Base-by-base conservation (phyloP, 805 yeast genomes). In the Zygoascus flipseniorum region DNA sequence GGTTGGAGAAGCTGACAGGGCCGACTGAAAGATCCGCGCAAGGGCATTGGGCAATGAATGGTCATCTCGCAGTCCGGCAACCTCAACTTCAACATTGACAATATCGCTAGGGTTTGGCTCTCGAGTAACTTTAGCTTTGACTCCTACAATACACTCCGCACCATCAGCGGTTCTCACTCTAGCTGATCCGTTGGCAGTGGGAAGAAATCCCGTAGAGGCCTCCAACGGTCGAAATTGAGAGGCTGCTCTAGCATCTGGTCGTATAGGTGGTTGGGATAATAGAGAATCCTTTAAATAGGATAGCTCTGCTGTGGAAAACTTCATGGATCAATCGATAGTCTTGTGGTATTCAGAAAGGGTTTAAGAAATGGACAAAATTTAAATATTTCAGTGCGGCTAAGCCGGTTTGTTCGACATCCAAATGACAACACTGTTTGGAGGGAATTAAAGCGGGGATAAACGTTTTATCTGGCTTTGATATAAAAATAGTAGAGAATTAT, bases 171-270 rank as follows among this genome's bases (percentile, higher is more conserved):
- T 78, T 58, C 89, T 77, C 18, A 92, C 80, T 70, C 96, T 78
- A 0, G 97, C 85, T 1, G 97, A 89, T 13, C 99, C 99, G 69
- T 92, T 88, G 2, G 97, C 86, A 50, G 83, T 80, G 0, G 96
- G 93, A 55, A 93, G 74, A 61, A 92, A 85, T 49, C 84, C 84
- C 8, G 87, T 81, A 13, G 81, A 81, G 2, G 95, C 86, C 63
- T 89, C 95, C 47, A 93, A 69, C 0, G 97, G 96, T 59, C 97
- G 77, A 64, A 86, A 86, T 67, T 89, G 97, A 54, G 76, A 72
- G 13, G 74, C 74, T 8, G 74, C 70, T 62, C 99, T 78, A 0
- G 96, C 86, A 67, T 93, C 99, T 1, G 97, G 95, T 56, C 99
- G 78, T 32, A 83, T 74, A 4, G 85, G 79, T 0, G 90, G 85